phyloP scores from a whole-genome alignment of 2,329 filamentous ascomycete species.

The Pseudogymnoascus sp. region DNA sequence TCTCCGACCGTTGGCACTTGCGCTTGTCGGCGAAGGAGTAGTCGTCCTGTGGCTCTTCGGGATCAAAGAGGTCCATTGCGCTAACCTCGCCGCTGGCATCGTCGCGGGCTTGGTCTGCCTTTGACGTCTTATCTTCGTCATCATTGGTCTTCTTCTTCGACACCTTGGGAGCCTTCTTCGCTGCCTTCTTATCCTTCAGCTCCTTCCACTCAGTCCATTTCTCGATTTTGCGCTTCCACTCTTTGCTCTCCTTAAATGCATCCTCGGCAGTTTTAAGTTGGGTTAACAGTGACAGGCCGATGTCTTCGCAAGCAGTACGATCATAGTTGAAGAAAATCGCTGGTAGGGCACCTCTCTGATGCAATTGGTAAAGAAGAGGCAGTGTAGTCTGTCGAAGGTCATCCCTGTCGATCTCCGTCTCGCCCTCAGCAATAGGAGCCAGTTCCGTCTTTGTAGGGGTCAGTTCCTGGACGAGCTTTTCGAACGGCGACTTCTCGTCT shows the following conservation, averaged over 20 bases:
- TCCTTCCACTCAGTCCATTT: conserved; percentile 53
- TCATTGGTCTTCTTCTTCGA: conserved; percentile 38
- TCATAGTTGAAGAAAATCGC: conserved; percentile 76
- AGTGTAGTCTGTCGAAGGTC: conserved; percentile 42
- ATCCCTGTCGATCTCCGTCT: conserved; percentile 21
- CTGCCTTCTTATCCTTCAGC: conserved; percentile 35
- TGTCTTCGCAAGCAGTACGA: conserved; percentile 54
- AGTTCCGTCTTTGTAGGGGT: conserved; percentile 10
- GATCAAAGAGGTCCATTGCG: conserved; percentile 59
- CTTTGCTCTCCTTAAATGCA: conserved; percentile 48
- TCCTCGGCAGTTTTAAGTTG: conserved; percentile 49
- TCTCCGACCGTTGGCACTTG: conserved; percentile 50
- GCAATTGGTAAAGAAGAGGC: conserved; percentile 52
- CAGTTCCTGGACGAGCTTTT: conserved; percentile 41
- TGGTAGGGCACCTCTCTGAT: conserved; percentile 58
- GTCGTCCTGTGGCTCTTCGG: conserved; percentile 51
- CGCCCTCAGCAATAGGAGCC: conserved; percentile 6
- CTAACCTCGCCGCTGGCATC: conserved; percentile 48
- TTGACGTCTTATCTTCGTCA: conserved; percentile 41
- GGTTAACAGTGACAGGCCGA: conserved; percentile 43
- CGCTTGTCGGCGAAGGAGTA: conserved; percentile 62
- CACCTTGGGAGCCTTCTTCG: conserved; percentile 35
- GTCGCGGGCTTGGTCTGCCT: conserved; percentile 51
- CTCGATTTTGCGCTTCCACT: conserved; percentile 54
- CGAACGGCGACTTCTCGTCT: conserved; percentile 39